Evolutionary conservation across 176 grass and related monocot species (phyloP), one percentile per base, ranked within the genome.

Genomic region (Cenchrus purpureus): DNA sequence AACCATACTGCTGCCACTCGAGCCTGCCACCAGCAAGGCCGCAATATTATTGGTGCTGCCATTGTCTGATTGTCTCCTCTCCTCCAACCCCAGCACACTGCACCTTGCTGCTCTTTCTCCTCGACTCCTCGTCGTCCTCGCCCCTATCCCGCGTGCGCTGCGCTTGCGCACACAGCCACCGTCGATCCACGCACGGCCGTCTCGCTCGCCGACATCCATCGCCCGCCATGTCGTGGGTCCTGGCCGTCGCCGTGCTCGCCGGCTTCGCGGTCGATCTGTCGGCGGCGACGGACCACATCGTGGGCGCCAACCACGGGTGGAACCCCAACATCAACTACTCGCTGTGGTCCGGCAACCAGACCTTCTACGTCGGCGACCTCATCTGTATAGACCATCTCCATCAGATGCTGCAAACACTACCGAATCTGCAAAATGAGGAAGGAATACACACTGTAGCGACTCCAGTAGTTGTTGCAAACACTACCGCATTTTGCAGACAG

Each of bases 271-370:
- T 57, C 19, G 67, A 64, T 10, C 83, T 60, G 46, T 22, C 75
- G 66, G 73, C 77, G 53, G 93, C 86, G 63, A 92, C 96, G 13
- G 93, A 98, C 86, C 96, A 98, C 89, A 95, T 94, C 83, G 93
- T 98, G 52, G 93, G 93, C 42, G 91, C 53, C 58, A 82, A 94
- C 86, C 93, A 71, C 83, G 93, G 92, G 32, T 98, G 96, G 93
- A 98, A 98, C 88, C 93, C 96, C 65, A 93, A 95, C 96, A 91
- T 98, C 91, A 87, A 92, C 87, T 98, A 91, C 89, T 84, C 86
- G 2, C 77, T 86, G 68, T 98, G 91, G 96, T 90, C 89, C 64
- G 82, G 76, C 91, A 95, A 98, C 85, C 96, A 95, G 54, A 98
- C 91, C 44, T 94, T 94, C 96, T 73, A 78, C 73, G 88, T 88